Evolutionary conservation across 371 early-diverging fungal genomes (phyloP), one percentile per base, ranked within the genome.

Genomic region (Chytridium lagenaria): DNA sequence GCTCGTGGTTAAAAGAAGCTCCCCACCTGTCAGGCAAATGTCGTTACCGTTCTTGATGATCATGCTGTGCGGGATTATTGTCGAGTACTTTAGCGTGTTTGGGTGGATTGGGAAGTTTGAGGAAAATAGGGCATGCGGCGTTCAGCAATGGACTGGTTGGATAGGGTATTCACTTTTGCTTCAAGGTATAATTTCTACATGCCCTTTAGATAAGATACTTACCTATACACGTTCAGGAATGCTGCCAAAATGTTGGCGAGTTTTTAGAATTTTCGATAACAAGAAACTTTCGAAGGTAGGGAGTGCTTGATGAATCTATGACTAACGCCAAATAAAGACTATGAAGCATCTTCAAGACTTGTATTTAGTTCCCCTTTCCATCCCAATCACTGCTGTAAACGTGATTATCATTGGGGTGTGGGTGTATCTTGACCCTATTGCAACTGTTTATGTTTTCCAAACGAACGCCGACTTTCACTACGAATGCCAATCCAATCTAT

Each of bases 111-210:
- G 61, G 10, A 61, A 23, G 61, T 38, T 40, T 22, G 66, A 66
- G 34, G 66, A 40, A 22, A 30, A 19, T 15, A 10, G 16, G 44
- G 66, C 16, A 3, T 38, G 44, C 40, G 44, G 44, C 28, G 44
- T 66, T 2, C 44, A 44, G 66, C 40, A 40, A 30, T 66, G 38
- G 49, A 16, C 40, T 3, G 66, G 66, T 19, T 66, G 66, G 44
- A 44, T 68, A 50, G 68, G 68, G 68, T 36, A 15, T 31, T 68
- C 51, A 22, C 28, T 68, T 3, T 3, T 68, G 26, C 49, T 49
- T 3, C 68, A 68, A 51, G 52, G 51, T 68, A n/a, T n/a, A n/a
- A n/a, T n/a, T n/a, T n/a, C n/a, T n/a, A n/a, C n/a, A n/a, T n/a
- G n/a, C n/a, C n/a, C n/a, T n/a, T n/a, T n/a, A n/a, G n/a, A n/a